Base-by-base conservation (phyloP, 352 stramenopile species). In the Globisporangium paddicum region DNA sequence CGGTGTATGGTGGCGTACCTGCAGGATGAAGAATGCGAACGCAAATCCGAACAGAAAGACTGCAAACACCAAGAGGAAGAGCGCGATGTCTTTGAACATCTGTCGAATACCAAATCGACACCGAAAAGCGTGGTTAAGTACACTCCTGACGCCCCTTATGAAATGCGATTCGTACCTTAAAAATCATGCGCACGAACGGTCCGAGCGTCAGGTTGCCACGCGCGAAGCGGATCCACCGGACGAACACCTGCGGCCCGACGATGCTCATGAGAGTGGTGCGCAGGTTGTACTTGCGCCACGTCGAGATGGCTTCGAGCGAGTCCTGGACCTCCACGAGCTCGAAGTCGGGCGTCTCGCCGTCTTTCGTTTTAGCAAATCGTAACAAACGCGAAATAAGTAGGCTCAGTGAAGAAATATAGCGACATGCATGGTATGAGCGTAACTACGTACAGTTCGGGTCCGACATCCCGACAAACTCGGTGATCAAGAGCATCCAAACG, bases 111-210 rank as follows among this genome's bases (percentile, higher is more conserved):
- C 28, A 25, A 37, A 10, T 13, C 16, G n/a, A 25, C 23, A 21
- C 10, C 10, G 23, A 42, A 28, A 14, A 30, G 19, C 14, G 34
- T 4, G 25, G 40, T 9, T 3, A 51, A 41, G 6, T 18, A 28
- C 16, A 26, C 21, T 26, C 7, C 13, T 54, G 11, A 16, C 9
- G 37, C 37, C 10, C 37, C n/a, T 42, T 5, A 21, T 18, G 2
- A 32, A 30, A 52, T 13, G 44, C 11, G 38, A 37, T 14, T 51
- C 28, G 18, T 45, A 90, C 83, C 73, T 91, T 90, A 58, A 84
- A 88, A 51, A 93, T 90, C 83, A 93, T 93, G 13, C 81, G 83
- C 50, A 91, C 83, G 63, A 93, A 93, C 5, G 81, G 83, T 0
- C 83, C 83, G 10, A 93, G 67, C 6, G 67, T 71, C 44, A 73